Base-by-base conservation (phyloP, 768 basidiomycete genomes). In the Macrolepiota fuliginosa region DNA sequence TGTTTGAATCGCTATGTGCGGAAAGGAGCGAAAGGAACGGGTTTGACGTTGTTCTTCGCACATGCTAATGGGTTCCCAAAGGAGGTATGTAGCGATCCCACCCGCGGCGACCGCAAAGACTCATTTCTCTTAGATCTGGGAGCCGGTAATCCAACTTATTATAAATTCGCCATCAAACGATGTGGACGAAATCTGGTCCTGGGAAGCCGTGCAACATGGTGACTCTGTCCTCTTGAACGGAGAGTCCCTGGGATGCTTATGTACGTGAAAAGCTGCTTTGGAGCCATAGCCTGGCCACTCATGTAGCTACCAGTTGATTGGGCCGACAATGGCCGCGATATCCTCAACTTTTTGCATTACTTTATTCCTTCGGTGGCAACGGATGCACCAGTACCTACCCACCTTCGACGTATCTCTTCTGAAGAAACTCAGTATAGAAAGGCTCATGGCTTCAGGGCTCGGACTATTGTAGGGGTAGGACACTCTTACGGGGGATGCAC, bases 21-120 rank as follows among this genome's bases (percentile, higher is more conserved):
- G 66, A 73, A 71, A 47, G 75, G 69, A 7, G 62, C 56, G 35
- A 63, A 58, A 45, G 70, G 68, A 24, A 73, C 74, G 12, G 84
- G 89, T 0, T 55, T 91, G 10, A 96, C 92, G 0, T 72, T 96
- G 55, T 82, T 95, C 64, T 77, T 91, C 51, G 83, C 85, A 3
- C 94, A 96, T 70, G 92, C 92, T 2, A 96, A 92, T 72, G 94
- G 95, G 1, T 89, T 96, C 66, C 85, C 84, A 51, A 96, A 95
- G 71, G 93, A 96, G 85, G 91, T 86, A 56, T 52, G 83, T 27
- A 32, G 29, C 22, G 11, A 37, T 24, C 25, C n/a, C 25, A 10
- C 4, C 40, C 54, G 29, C 42, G 19, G 15, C 9, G 27, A 17
- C 7, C 10, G 45, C 39, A 9, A 40, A 49, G 24, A 25, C 50